Percentiles rank a stretch among this genome's conserved stretches.
Conservation (phyloP, 768 basidiomycete genomes). For the Amanita fuliginea region DNA sequence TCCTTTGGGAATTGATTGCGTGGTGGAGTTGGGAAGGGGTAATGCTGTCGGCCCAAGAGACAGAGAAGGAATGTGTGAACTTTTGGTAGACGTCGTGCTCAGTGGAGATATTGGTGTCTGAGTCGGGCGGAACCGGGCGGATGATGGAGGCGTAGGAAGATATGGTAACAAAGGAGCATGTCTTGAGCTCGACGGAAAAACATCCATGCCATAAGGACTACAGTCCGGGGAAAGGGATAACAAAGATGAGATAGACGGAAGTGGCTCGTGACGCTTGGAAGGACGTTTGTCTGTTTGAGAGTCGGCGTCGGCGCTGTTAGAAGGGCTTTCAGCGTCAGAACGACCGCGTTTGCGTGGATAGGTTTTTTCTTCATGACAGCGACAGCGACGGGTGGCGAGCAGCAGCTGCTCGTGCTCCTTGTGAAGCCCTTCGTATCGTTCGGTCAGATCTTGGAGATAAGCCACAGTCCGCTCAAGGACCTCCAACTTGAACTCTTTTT, state of each 20-base stretch:
- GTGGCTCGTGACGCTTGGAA: conserved; percentile 21
- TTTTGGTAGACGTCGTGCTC: conserved; percentile 10
- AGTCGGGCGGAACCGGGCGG: conserved; percentile 27
- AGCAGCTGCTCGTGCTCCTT: background rate
- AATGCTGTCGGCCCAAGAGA: conserved; percentile 10
- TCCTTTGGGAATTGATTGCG: conserved; percentile 1
- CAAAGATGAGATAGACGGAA: conserved; percentile 66
- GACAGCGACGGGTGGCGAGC: conserved; percentile 9
- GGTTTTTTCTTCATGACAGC: conserved; percentile 16
- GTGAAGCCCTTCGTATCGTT: conserved; percentile 35
- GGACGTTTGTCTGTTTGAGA: conserved; percentile 4
- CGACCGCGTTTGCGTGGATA: conserved; percentile 9
- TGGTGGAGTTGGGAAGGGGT: conserved; percentile 4
- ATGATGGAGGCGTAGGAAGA: conserved; percentile 47
- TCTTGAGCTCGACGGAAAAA: conserved; percentile 9
- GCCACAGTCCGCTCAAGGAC: conserved; percentile 76
- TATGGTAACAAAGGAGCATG: conserved; percentile 15
- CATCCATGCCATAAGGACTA: conserved; percentile 21
- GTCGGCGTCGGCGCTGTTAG: background rate
- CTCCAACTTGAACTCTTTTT: conserved; percentile 90
- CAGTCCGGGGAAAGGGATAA: conserved; percentile 28
- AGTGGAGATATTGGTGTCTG: conserved; percentile 17
- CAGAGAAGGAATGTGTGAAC: conserved; percentile 16
- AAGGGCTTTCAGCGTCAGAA: conserved; percentile 1
- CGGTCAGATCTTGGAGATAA: conserved; percentile 63